Conservation (phyloP, 441 rosid genomes). For the Kokia cookei region DNA sequence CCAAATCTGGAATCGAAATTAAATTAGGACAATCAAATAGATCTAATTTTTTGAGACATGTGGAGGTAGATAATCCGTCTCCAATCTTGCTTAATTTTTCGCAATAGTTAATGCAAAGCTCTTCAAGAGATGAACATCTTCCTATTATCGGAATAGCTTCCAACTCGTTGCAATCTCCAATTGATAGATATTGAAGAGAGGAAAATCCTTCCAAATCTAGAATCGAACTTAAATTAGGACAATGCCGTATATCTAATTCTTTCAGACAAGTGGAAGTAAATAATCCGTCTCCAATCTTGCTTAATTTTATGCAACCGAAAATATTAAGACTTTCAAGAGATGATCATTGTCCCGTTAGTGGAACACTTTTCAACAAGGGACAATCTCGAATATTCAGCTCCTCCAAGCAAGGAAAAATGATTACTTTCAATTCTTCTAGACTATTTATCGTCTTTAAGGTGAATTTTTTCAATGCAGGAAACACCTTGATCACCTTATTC, state of each 20-base stretch:
- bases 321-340: not conserved
- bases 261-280: too few relatives aligned
- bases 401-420: not conserved
- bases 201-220: too few relatives aligned
- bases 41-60: too few relatives aligned
- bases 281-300: too few relatives aligned
- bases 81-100: not conserved
- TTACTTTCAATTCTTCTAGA: not conserved
- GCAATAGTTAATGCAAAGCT: rapidly evolving
- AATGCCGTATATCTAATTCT: too few relatives aligned
- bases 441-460: not conserved
- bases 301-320: too few relatives aligned
- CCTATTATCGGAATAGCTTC: too few relatives aligned
- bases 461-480: not conserved
- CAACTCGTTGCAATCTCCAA: rapidly evolving
- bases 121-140: not conserved
- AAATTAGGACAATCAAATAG: not conserved
- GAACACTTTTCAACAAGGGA: not conserved
- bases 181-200: too few relatives aligned
- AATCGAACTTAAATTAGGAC: too few relatives aligned
- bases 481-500: not conserved
- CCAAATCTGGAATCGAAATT: too few relatives aligned
- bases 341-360: not conserved
- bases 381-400: not conserved
- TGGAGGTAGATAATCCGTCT: not conserved